These are phyloP conservation scores for Tinospora cordifolia DNA, from an alignment of 164 flowering plant species.

Conservation along the genomic window DNA sequence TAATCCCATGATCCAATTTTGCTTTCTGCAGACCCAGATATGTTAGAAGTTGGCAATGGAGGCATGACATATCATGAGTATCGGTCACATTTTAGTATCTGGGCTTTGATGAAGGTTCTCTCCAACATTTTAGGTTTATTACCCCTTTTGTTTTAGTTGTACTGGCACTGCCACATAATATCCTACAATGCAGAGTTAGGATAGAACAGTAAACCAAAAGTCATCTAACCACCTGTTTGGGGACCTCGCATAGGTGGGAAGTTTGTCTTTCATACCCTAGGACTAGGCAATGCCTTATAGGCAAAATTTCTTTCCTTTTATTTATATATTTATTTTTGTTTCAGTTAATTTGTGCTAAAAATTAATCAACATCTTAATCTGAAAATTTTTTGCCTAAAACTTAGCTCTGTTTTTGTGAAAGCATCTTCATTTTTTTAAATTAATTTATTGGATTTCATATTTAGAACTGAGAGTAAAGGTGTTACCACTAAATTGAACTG, in stretches of 20 bases:
- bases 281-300: neutral
- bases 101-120: slow-evolving; percentile 95
- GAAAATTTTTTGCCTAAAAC: neutral
- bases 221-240: too few relatives aligned
- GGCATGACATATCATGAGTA: slow-evolving; percentile 88
- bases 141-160: neutral
- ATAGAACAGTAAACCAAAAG: too few relatives aligned
- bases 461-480: neutral
- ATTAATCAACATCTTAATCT: neutral
- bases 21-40: slow-evolving; percentile 73
- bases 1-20: neutral
- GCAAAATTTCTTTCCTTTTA: neutral
- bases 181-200: too few relatives aligned
- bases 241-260: too few relatives aligned
- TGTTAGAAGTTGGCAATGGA: slow-evolving; percentile 98
- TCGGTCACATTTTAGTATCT: slow-evolving; percentile 89
- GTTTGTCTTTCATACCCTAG: too few relatives aligned
- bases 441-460: neutral
- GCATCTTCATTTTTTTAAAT: neutral
- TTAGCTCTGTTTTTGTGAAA: neutral
- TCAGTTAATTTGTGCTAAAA: neutral
- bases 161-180: neutral
- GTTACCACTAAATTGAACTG: neutral
- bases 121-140: neutral
- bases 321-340: too few relatives aligned